phyloP scores from a whole-genome alignment of 169 alveolate species.

The Besnoitia besnoiti region DNA sequence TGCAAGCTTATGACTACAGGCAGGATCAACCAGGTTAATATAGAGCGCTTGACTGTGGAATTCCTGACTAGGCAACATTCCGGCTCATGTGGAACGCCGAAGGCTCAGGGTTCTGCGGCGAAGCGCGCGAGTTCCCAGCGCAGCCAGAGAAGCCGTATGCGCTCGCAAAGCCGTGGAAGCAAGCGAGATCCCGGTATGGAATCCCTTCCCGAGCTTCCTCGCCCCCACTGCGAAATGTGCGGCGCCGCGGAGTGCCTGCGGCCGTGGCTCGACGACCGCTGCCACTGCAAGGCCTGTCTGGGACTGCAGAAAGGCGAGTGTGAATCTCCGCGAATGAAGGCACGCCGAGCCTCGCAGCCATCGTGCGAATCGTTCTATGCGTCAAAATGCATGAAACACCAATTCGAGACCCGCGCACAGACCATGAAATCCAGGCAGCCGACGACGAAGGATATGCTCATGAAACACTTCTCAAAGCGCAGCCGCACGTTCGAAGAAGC shows the following conservation, averaged over 20 bases:
- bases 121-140: background rate
- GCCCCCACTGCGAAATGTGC: conserved; percentile 43
- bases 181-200: background rate
- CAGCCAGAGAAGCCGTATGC: background rate
- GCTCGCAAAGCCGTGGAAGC: background rate
- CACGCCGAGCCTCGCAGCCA: conserved; percentile 29
- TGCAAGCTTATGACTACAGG: no score
- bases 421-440: background rate
- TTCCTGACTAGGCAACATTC: background rate
- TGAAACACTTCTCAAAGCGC: background rate
- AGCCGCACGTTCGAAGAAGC: background rate
- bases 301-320: background rate
- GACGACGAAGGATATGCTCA: background rate
- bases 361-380: conserved; percentile 43
- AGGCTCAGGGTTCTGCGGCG: background rate
- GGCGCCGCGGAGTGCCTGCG: conserved; percentile 39
- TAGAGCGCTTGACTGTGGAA: no score
- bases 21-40: no score
- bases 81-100: background rate
- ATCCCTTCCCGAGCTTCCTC: background rate
- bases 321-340: conserved; percentile 35
- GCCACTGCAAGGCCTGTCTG: conserved; percentile 44
- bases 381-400: conserved; percentile 9
- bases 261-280: conserved; percentile 40
- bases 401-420: background rate